Percentiles rank a stretch among this genome's conserved stretches.
Conservation (phyloP, 106 monocot species). For the Phalaenopsis equestris region DNA sequence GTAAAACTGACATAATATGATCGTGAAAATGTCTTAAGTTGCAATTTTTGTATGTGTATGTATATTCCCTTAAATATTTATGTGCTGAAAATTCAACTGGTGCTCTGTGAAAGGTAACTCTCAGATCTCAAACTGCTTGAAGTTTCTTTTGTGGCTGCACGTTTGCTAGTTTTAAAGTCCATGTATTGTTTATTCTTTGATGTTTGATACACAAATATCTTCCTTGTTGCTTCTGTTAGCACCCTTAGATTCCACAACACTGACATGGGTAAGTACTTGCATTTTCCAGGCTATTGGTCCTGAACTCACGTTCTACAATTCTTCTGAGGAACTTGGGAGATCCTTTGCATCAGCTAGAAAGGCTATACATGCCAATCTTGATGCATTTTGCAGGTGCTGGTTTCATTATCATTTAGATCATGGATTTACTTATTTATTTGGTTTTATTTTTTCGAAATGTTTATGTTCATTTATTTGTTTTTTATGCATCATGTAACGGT, state of each 20-base stretch:
- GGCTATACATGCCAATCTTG: constrained; percentile 80
- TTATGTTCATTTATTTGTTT: not conserved
- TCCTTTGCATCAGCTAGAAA: constrained; percentile 54
- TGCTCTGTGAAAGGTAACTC: not conserved
- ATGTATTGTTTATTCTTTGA: not conserved
- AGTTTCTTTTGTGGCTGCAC: not conserved
- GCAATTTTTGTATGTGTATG: not conserved
- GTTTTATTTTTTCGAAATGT: not conserved
- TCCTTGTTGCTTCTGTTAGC: not conserved
- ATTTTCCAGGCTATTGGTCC: constrained; percentile 79
- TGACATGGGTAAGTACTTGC: not conserved
- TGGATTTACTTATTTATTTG: constrained; percentile 1
- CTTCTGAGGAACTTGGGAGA: constrained; percentile 58
- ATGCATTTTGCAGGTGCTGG: constrained; percentile 74
- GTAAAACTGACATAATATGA: no score
- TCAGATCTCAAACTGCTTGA: not conserved
- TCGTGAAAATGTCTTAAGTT: no score
- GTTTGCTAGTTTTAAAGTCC: not conserved
- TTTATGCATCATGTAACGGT: not conserved
- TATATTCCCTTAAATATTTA: not conserved
- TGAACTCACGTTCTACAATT: constrained; percentile 87
- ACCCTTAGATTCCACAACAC: not conserved
- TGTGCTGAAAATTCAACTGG: not conserved
- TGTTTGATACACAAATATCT: not conserved
- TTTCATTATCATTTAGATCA: constrained; percentile 8